Percentiles rank a stretch among this genome's conserved stretches.
phyloP scores from a whole-genome alignment of 2,329 filamentous ascomycete genomes.

The Fonsecaea multimorphosa region DNA sequence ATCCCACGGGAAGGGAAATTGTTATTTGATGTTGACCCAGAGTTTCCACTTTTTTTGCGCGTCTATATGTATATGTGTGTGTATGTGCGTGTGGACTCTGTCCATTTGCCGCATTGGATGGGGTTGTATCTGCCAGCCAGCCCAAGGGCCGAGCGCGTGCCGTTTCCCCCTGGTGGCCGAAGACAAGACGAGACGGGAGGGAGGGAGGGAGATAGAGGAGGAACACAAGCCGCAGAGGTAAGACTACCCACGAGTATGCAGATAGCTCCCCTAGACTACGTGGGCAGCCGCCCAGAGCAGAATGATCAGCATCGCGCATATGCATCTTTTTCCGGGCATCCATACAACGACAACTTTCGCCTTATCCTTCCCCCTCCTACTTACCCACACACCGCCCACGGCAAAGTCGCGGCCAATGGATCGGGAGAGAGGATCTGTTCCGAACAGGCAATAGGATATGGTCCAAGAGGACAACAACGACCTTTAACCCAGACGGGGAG shows the following conservation, averaged over 20 bases:
- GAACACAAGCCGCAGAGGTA: neutral
- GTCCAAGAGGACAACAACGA: neutral
- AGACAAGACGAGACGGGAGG: neutral
- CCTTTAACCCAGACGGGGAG: neutral
- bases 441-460: neutral
- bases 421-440: no score
- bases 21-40: no score
- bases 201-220: neutral
- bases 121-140: no score
- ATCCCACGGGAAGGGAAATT: no score
- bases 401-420: neutral
- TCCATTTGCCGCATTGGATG: no score
- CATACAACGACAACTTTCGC: neutral
- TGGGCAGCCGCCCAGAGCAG: neutral
- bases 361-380: neutral
- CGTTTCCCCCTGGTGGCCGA: neutral
- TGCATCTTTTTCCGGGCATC: neutral
- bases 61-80: no score
- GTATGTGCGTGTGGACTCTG: no score
- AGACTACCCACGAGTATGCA: neutral
- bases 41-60: no score
- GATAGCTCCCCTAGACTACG: neutral
- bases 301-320: constrained; percentile 2
- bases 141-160: neutral
- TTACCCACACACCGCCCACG: neutral